Conservation (phyloP, 495 filamentous ascomycete genomes). For the Talaromyces liani region DNA sequence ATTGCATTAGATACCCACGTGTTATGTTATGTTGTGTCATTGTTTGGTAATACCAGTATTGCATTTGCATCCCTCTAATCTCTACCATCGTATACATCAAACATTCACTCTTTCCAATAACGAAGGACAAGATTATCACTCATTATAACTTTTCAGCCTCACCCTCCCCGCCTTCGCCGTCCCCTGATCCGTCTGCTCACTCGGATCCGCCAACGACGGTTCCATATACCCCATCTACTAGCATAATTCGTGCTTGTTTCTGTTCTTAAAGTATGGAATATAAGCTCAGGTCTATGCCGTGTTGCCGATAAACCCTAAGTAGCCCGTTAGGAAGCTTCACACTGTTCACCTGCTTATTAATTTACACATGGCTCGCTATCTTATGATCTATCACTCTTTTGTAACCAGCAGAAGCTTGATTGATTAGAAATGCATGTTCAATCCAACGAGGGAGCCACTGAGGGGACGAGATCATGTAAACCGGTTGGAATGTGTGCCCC, state of each 20-base stretch:
- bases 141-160: not conserved
- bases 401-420: not conserved
- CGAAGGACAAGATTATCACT: not conserved
- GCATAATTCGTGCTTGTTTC: too few species aligned
- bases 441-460: not conserved
- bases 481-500: too few species aligned
- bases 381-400: too few species aligned
- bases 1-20: slow-evolving; percentile 6
- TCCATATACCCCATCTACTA: too few species aligned
- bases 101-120: too few species aligned
- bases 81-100: not conserved
- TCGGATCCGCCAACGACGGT: not conserved
- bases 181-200: slow-evolving; percentile 9
- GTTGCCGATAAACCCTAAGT: not conserved
- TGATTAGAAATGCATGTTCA: not conserved
- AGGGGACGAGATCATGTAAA: not conserved
- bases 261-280: too few species aligned
- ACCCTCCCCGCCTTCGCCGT: not conserved
- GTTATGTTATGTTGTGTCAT: not conserved
- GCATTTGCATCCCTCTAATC: not conserved
- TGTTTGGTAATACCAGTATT: not conserved
- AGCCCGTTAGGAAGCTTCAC: too few species aligned
- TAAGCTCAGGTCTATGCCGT: not conserved
- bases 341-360: not conserved
- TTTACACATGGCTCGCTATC: not conserved